phyloP scores from a whole-genome alignment of 108 stramenopile species.

The Fistulifera pelliculosa region DNA sequence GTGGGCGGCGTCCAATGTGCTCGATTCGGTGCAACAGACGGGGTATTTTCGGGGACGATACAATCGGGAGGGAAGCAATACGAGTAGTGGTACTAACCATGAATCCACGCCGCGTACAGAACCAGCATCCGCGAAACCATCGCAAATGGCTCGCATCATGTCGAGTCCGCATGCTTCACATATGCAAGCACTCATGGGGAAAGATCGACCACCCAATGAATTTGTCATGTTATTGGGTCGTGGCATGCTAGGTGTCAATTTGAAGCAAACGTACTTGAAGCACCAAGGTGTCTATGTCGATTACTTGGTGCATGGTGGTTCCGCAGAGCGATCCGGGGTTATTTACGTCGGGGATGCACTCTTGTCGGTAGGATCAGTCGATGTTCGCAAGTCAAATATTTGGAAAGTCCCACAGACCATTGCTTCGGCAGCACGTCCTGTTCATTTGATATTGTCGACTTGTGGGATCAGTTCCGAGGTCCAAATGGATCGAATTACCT shows the following conservation, averaged over 20 bases:
- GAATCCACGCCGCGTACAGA: not conserved
- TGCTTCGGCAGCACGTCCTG: conserved; percentile 51
- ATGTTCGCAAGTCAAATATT: conserved; percentile 66
- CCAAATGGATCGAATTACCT: conserved; percentile 34
- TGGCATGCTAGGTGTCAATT: conserved; percentile 73
- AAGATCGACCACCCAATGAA: conserved; percentile 43
- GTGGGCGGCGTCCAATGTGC: conserved; percentile 15
- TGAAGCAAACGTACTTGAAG: conserved; percentile 69
- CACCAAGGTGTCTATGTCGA: conserved; percentile 76
- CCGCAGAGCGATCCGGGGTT: conserved; percentile 58
- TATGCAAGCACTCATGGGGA: conserved; percentile 34
- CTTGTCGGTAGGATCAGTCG: conserved; percentile 48
- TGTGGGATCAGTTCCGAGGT: conserved; percentile 17
- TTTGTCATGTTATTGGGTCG: conserved; percentile 65
- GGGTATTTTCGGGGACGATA: conserved; percentile 1
- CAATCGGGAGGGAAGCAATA: not conserved
- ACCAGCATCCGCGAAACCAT: conserved; percentile 9
- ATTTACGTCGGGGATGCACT: conserved; percentile 58
- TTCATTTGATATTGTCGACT: conserved; percentile 48
- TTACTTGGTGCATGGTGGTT: conserved; percentile 58
- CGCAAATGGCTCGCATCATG: conserved; percentile 39
- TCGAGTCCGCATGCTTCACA: conserved; percentile 32
- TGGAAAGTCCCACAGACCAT: conserved; percentile 52
- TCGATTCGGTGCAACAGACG: conserved; percentile 7
- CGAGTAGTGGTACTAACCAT: not conserved